These are phyloP conservation scores for Scheffersomyces insectosa DNA, from an alignment of 1,139 yeast genomes.

Conservation along the genomic window DNA sequence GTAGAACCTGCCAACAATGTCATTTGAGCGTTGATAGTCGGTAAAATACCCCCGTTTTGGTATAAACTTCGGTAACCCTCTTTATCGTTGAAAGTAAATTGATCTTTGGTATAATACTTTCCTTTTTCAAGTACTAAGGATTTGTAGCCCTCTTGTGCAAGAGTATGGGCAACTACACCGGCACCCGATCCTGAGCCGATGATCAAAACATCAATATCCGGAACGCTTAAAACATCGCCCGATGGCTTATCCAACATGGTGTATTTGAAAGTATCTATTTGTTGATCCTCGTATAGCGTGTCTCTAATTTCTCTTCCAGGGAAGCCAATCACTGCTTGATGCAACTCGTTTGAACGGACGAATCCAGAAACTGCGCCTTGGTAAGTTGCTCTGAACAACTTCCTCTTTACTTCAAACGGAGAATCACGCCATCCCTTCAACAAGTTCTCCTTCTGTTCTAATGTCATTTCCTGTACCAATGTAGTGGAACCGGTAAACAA, in stretches of 20 bases:
- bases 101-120: constrained; percentile 38
- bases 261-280: constrained; percentile 28
- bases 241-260: constrained; percentile 37
- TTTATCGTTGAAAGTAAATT: constrained; percentile 38
- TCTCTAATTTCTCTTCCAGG: constrained; percentile 35
- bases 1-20: constrained; percentile 54
- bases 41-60: constrained; percentile 40
- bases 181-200: constrained; percentile 63
- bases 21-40: constrained; percentile 38
- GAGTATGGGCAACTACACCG: constrained; percentile 56
- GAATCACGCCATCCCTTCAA: constrained; percentile 42
- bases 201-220: constrained; percentile 46
- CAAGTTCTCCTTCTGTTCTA: constrained; percentile 28
- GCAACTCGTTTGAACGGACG: constrained; percentile 29
- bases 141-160: constrained; percentile 44
- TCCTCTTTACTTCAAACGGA: constrained; percentile 29
- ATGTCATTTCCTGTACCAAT: constrained; percentile 39
- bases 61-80: constrained; percentile 40
- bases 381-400: constrained; percentile 27
- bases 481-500: constrained; percentile 37
- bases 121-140: constrained; percentile 59
- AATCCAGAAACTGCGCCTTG: constrained; percentile 26
- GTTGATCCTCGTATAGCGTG: constrained; percentile 26
- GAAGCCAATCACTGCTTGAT: constrained; percentile 33
- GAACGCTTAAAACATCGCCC: constrained; percentile 34